A percentile compares a stretch with the other conserved stretches of the same genome.
Conservation (phyloP, 345 rosid species). For the Salix suchowensis region DNA sequence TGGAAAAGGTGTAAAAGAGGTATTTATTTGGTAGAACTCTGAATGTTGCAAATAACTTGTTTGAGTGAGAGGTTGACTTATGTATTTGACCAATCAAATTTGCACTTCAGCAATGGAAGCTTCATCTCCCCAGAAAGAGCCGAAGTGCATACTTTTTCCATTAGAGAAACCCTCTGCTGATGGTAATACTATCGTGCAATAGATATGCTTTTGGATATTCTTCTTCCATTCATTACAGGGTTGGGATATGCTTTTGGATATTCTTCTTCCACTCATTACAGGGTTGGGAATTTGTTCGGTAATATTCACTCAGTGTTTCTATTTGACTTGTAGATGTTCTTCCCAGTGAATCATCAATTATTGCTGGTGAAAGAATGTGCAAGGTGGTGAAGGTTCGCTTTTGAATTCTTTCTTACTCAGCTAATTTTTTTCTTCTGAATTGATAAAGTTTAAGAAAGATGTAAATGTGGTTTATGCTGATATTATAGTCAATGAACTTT, state of each 20-base stretch:
- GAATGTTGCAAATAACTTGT: slow-evolving; percentile 6
- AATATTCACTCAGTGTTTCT: slow-evolving; percentile 8
- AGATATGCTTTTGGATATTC: neutral
- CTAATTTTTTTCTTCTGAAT: neutral
- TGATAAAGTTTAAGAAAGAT: neutral
- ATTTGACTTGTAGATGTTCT: slow-evolving; percentile 35
- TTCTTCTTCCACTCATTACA: neutral
- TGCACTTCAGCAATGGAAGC: slow-evolving; percentile 74
- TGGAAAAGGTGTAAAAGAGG: slow-evolving; percentile 99
- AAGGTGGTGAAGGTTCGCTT: slow-evolving; percentile 74
- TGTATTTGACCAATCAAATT: slow-evolving; percentile 7
- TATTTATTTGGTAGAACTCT: slow-evolving; percentile 30
- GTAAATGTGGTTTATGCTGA: neutral
- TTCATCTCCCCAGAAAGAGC: slow-evolving; percentile 76
- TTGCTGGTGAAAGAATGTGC: slow-evolving; percentile 71
- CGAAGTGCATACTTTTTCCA: slow-evolving; percentile 66
- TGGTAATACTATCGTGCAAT: slow-evolving; percentile 42
- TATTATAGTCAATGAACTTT: neutral
- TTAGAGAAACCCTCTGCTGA: slow-evolving; percentile 42
- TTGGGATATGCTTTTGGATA: neutral
- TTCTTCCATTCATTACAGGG: neutral
- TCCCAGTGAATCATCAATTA: slow-evolving; percentile 59
- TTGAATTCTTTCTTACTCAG: neutral
- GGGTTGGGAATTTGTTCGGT: neutral
- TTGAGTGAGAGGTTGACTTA: slow-evolving; percentile 13